Evolutionary conservation across 352 stramenopile genomes (phyloP).

Genomic region (Phytophthora fragariaefolia): DNA sequence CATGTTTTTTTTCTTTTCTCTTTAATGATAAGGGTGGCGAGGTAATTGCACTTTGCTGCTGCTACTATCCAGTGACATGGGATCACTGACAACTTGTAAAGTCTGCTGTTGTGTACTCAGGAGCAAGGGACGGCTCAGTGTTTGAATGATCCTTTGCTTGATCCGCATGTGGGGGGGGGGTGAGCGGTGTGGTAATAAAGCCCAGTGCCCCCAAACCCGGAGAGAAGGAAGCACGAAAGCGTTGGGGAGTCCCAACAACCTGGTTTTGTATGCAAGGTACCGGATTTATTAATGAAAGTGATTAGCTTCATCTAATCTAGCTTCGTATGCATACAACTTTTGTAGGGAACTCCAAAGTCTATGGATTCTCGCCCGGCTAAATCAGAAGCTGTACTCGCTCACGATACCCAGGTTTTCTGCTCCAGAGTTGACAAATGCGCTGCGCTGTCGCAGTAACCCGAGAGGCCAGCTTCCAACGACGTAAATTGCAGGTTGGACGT

Average conservation of each 20-base stretch:
- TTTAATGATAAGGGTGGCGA: no score
- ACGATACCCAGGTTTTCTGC: neutral
- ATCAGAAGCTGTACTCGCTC: neutral
- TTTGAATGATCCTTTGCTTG: neutral
- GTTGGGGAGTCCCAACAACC: neutral
- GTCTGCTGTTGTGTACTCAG: neutral
- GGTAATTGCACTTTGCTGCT: neutral
- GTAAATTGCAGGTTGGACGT: neutral
- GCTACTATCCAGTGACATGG: neutral
- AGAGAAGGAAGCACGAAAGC: neutral
- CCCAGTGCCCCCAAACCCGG: neutral
- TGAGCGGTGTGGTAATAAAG: neutral
- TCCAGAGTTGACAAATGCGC: neutral
- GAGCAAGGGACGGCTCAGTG: neutral
- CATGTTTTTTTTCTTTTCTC: no score
- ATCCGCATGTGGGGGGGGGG: neutral
- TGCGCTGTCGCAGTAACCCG: neutral
- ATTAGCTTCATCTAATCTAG: neutral
- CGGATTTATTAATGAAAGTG: neutral
- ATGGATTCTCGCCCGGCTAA: neutral
- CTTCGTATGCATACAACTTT: neutral
- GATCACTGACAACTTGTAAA: neutral
- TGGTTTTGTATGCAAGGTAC: neutral
- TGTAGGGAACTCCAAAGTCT: neutral
- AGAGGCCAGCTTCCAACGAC: neutral